These are phyloP conservation scores for Cucurbitaria berberidis DNA, from an alignment of 2,329 filamentous ascomycete genomes.

Conservation along the genomic window DNA sequence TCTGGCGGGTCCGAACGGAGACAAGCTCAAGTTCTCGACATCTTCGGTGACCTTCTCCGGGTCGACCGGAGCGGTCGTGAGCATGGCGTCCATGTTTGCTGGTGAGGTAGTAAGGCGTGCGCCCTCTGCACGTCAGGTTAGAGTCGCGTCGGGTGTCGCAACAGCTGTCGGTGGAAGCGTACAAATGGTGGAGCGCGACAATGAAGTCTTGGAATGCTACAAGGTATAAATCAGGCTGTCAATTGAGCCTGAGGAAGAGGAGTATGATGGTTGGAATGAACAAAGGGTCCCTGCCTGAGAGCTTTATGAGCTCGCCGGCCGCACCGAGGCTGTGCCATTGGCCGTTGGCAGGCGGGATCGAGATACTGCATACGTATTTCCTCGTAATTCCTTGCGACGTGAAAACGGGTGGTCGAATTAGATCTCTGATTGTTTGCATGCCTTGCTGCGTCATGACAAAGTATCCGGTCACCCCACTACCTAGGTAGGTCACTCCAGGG, in stretches of 20 bases:
- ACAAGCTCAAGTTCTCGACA: slow-evolving; percentile 52
- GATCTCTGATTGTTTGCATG: slow-evolving; percentile 11
- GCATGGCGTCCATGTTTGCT: slow-evolving; percentile 33
- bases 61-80: slow-evolving; percentile 25
- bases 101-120: slow-evolving; percentile 5
- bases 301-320: slow-evolving; percentile 24
- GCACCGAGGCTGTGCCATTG: slow-evolving; percentile 22
- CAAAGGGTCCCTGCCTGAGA: slow-evolving; percentile 3
- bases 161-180: slow-evolving; percentile 8
- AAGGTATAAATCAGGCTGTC: neutral
- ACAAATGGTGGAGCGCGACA: neutral
- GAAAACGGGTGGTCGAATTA: no score
- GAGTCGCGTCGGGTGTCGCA: slow-evolving; percentile 1
- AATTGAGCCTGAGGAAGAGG: slow-evolving; percentile 1
- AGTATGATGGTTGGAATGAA: neutral
- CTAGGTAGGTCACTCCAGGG: neutral
- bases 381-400: slow-evolving; percentile 32
- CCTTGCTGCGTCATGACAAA: slow-evolving; percentile 15
- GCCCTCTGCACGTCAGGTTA: slow-evolving; percentile 5
- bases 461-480: slow-evolving; percentile 5
- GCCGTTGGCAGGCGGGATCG: slow-evolving; percentile 3
- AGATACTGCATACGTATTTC: slow-evolving; percentile 19
- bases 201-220: slow-evolving; percentile 1
- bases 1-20: slow-evolving; percentile 68
- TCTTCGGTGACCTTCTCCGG: slow-evolving; percentile 36